Percentiles rank a stretch among this genome's conserved stretches.
phyloP scores from a whole-genome alignment of 495 filamentous ascomycete species.

The Lichenothelia convexa region DNA sequence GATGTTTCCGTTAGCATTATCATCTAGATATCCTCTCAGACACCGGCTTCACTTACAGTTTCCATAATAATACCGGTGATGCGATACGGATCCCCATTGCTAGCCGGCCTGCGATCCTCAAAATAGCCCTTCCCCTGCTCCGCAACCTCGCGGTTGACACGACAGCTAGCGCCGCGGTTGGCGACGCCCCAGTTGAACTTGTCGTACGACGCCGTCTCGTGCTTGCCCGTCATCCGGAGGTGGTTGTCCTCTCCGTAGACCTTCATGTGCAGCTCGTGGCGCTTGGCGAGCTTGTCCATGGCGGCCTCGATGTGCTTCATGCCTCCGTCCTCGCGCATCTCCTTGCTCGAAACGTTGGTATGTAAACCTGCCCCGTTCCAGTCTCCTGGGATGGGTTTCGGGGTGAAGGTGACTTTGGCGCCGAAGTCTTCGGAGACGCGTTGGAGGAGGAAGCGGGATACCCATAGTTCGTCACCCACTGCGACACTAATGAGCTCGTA shows the following conservation, averaged over 20 bases:
- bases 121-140: constrained; percentile 97
- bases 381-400: constrained; percentile 96
- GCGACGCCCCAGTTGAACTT: constrained; percentile 90
- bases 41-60: constrained; percentile 25
- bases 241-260: constrained; percentile 96
- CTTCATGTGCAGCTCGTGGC: constrained; percentile 87
- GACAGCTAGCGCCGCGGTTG: constrained; percentile 84
- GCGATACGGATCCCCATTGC: constrained; percentile 92
- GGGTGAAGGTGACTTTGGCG: constrained; percentile 85
- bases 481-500: constrained; percentile 3
- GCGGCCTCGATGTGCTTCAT: constrained; percentile 79
- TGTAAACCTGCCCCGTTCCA: constrained; percentile 99
- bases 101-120: constrained; percentile 87
- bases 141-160: constrained; percentile 77
- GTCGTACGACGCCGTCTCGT: constrained; percentile 91
- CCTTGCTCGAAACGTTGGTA: constrained; percentile 78
- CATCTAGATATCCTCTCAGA: not conserved
- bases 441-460: constrained; percentile 89
- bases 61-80: constrained; percentile 87
- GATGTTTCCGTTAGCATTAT: constrained; percentile 1
- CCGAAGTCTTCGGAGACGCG: constrained; percentile 95
- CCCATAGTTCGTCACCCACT: constrained; percentile 97
- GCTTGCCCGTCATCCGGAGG: constrained; percentile 75
- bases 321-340: constrained; percentile 78
- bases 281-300: constrained; percentile 76